These are phyloP conservation scores for Boletus rubropictus DNA, from an alignment of 768 basidiomycete genomes.

Conservation along the genomic window DNA sequence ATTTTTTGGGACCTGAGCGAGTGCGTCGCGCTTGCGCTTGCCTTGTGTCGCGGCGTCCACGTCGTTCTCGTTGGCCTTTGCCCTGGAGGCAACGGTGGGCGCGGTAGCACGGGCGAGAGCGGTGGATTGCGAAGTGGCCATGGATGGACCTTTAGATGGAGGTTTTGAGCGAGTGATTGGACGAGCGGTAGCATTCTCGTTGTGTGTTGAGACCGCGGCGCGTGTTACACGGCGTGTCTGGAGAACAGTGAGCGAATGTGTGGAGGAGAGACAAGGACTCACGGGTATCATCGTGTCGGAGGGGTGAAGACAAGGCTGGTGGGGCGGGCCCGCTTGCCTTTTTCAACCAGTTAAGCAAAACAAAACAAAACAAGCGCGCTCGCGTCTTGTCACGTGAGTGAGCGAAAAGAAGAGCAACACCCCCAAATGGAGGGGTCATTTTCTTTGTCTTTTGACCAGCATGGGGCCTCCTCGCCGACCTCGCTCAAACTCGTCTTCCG, in stretches of 20 bases:
- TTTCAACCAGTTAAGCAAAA: constrained; percentile 36
- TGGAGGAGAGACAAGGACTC: constrained; percentile 9
- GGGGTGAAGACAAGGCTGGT: constrained; percentile 30
- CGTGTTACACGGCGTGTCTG: constrained; percentile 65
- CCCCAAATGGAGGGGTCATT: constrained; percentile 16
- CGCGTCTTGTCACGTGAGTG: constrained; percentile 34
- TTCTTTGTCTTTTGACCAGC: neutral
- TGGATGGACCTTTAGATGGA: constrained; percentile 34
- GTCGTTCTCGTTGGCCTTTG: constrained; percentile 37
- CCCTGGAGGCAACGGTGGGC: constrained; percentile 34
- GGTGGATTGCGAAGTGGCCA: constrained; percentile 32
- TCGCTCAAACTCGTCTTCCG: constrained; percentile 26
- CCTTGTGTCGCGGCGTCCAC: constrained; percentile 44
- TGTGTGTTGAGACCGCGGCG: constrained; percentile 46
- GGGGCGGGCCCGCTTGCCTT: constrained; percentile 23
- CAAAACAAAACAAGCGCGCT: constrained; percentile 33
- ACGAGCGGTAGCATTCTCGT: constrained; percentile 68
- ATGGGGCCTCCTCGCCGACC: constrained; percentile 23
- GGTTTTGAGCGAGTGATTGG: constrained; percentile 59
- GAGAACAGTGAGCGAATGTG: neutral
- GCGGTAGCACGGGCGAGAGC: constrained; percentile 40
- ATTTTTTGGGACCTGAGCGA: constrained; percentile 66
- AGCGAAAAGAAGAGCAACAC: constrained; percentile 5
- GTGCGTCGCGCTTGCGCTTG: constrained; percentile 72
- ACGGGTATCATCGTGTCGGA: constrained; percentile 40